Evolutionary conservation across 345 rosid genomes (phyloP), one percentile per base, ranked within the genome.

Genomic region (Linum tenue): DNA sequence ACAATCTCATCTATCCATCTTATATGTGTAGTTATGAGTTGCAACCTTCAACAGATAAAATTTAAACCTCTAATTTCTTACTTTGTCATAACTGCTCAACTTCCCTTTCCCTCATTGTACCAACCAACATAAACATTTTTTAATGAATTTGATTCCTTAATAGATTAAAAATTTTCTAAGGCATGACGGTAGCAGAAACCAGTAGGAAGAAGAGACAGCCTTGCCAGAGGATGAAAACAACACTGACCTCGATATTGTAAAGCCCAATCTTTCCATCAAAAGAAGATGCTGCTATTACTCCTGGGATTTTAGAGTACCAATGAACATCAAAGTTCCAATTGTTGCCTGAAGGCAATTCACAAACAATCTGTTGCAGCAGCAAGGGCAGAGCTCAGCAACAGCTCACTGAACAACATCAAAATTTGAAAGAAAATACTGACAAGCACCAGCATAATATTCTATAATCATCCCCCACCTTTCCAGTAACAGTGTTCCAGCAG

Each of bases 291-390:
- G 97, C 82, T 72, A 95, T 87, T 56, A 95, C 87, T 77, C 99
- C 99, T 5, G 97, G 98, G 63, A 95, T 87, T 81, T 79, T 87
- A 41, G 98, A 81, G 78, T 88, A 95, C 99, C 99, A 95, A 66
- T 95, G 99, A 60, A 95, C 85, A 77, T 95, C 99, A 69, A 95
- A 95, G 76, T 89, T 95, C 99, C 98, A 89, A 79, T 91, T 95
- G 78, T 88, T 79, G 48, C 98, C 97, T 64, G 96, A 92, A 44
- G 96, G 98, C 74, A 95, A 76, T 76, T 95, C 99, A 69, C 85
- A 76, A 44, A 86, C 91, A 75, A 91, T 87, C 99, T 95, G 81
- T 58, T 60, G 55, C 58, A 67, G 11, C 53, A 10, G 14, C 53
- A 48, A 5, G 53, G 31, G 14, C 14, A 48, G 14, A 48, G 53